phyloP scores from a whole-genome alignment of 148 eudicot species.

The Rhododendron simsii region DNA sequence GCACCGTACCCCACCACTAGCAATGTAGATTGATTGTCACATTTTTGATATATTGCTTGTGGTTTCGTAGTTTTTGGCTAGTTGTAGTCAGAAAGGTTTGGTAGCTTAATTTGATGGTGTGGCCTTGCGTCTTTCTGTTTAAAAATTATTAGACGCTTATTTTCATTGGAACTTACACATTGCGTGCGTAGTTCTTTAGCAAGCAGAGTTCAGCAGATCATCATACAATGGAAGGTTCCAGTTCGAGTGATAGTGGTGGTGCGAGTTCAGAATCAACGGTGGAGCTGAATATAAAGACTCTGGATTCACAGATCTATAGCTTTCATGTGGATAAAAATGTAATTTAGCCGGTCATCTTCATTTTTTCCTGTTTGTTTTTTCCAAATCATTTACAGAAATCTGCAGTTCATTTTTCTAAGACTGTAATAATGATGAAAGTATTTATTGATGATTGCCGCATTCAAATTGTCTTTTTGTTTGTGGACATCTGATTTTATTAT shows the following conservation, averaged over 20 bases:
- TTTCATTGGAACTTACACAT: not conserved
- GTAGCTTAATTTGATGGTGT: not conserved
- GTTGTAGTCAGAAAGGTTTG: not conserved
- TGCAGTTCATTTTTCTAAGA: not conserved
- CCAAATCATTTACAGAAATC: not conserved
- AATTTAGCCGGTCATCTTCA: conserved; percentile 6
- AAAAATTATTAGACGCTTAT: not conserved
- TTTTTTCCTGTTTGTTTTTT: not conserved
- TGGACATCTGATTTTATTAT: not conserved
- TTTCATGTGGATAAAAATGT: conserved; percentile 68
- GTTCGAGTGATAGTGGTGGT: conserved; percentile 40
- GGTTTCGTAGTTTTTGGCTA: not conserved
- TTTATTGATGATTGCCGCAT: not conserved
- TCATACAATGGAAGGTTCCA: conserved; percentile 46
- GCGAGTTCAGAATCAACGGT: conserved; percentile 47
- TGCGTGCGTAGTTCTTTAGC: not conserved
- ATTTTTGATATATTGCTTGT: not conserved
- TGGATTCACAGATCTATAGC: conserved; percentile 61
- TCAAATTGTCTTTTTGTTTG: not conserved
- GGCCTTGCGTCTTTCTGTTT: not conserved
- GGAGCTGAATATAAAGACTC: conserved; percentile 79
- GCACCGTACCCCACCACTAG: not conserved
- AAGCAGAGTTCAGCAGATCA: conserved; percentile 30
- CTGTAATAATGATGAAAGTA: not conserved
- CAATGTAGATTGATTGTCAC: not conserved